These are phyloP conservation scores for Begonia loranthoides DNA, from an alignment of 306 rosid genomes.

Conservation along the genomic window DNA sequence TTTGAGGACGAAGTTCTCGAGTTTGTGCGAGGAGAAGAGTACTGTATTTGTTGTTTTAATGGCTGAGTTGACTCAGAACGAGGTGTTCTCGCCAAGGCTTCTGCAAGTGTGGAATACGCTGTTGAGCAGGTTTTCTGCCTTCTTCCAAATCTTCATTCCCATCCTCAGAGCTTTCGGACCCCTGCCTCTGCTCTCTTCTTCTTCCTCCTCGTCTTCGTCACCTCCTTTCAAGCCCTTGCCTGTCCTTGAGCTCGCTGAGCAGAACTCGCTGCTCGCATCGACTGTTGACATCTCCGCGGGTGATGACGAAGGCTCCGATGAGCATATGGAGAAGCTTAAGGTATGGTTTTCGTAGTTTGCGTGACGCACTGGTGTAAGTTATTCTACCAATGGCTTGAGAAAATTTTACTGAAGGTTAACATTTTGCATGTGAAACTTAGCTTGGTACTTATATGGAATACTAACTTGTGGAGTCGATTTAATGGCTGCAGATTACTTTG, in stretches of 20 bases:
- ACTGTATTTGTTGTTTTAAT: constrained; percentile 10
- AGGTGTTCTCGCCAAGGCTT: constrained; percentile 53
- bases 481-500: no score
- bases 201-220: constrained; percentile 41
- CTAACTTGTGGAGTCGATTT: no score
- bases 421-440: no score
- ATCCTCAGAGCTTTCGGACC: constrained; percentile 70
- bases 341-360: constrained; percentile 15
- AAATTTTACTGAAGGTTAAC: no score
- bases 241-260: constrained; percentile 47
- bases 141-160: constrained; percentile 83
- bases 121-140: constrained; percentile 66
- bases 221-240: constrained; percentile 70
- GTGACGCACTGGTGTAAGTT: background rate
- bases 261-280: constrained; percentile 30
- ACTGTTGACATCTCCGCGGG: constrained; percentile 36
- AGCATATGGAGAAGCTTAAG: constrained; percentile 39
- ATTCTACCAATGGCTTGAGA: no score
- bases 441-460: no score
- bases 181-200: constrained; percentile 66
- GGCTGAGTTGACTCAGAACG: constrained; percentile 93
- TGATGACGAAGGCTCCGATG: constrained; percentile 18
- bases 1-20: background rate
- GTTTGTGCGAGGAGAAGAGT: no score
- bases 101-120: constrained; percentile 69